A percentile compares a stretch with the other conserved stretches of the same genome.
These are phyloP conservation scores for Coriolopsis trogii DNA, from an alignment of 1,284 basidiomycete species.

Conservation along the genomic window DNA sequence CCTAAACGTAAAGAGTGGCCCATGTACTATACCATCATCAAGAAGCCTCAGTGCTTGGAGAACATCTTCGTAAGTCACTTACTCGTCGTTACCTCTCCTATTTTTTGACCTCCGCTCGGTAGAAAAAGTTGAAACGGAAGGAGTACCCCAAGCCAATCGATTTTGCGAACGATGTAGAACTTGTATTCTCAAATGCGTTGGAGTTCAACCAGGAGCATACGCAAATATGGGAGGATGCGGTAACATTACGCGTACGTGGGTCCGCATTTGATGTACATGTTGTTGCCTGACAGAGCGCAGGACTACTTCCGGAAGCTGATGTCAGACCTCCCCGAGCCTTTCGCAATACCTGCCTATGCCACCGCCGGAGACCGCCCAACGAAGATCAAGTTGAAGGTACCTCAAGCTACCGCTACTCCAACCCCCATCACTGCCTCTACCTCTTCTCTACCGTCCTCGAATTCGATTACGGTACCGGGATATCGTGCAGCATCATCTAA, in stretches of 20 bases:
- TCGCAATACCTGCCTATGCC: constrained; percentile 59
- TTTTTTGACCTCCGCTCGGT: not conserved
- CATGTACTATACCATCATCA: constrained; percentile 85
- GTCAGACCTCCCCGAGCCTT: constrained; percentile 72
- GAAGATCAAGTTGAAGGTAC: constrained; percentile 73
- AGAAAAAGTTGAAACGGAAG: constrained; percentile 80
- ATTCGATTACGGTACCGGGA: constrained; percentile 13
- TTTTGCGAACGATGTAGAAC: constrained; percentile 85
- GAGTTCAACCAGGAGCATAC: constrained; percentile 80
- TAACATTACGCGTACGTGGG: constrained; percentile 57
- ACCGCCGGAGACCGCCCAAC: constrained; percentile 45
- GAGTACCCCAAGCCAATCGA: constrained; percentile 67
- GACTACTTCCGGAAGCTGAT: constrained; percentile 72
- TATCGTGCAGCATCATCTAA: constrained; percentile 15
- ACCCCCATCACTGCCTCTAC: constrained; percentile 22
- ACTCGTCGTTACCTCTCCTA: too few species aligned
- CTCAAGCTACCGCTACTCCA: constrained; percentile 35
- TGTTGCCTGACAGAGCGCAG: constrained; percentile 37
- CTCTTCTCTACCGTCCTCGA: constrained; percentile 22
- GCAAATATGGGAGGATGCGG: constrained; percentile 76
- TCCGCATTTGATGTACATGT: not conserved
- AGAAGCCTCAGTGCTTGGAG: constrained; percentile 80
- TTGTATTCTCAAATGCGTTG: constrained; percentile 91
- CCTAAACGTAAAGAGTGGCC: constrained; percentile 82
- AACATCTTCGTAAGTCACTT: constrained; percentile 69